Conservation (phyloP, 202 grass and related monocot species). For the Eragrostis tef region DNA sequence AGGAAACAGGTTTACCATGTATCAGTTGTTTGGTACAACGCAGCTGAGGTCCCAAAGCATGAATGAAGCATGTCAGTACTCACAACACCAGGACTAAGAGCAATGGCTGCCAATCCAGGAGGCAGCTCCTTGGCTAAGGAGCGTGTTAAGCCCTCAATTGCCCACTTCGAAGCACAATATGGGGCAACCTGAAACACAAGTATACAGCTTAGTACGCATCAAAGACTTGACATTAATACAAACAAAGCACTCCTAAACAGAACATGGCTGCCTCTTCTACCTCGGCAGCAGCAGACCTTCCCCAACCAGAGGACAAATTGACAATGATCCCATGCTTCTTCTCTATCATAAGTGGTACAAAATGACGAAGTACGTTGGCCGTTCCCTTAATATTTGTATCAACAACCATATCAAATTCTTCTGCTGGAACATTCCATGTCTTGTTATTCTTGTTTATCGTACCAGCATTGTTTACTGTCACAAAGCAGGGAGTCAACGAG, state of each 20-base stretch:
- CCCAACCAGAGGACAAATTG: conserved; percentile 96
- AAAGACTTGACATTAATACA: conserved; percentile 17
- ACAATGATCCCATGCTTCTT: conserved; percentile 91
- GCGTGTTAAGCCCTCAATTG: conserved; percentile 87
- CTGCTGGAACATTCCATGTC: conserved; percentile 80
- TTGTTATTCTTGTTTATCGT: conserved; percentile 99
- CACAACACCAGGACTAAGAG: conserved; percentile 89
- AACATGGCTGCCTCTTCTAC: conserved; percentile 29
- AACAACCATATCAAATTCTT: conserved; percentile 88
- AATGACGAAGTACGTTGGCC: conserved; percentile 85
- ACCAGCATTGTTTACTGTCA: conserved; percentile 89
- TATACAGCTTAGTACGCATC: conserved; percentile 21
- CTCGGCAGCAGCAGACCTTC: conserved; percentile 91
- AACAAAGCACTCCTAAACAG: conserved; percentile 5
- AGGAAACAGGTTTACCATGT: conserved; percentile 64
- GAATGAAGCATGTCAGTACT: conserved; percentile 94
- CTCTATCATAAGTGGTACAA: conserved; percentile 87
- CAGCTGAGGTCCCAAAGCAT: conserved; percentile 79
- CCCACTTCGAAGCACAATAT: conserved; percentile 96
- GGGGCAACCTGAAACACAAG: conserved; percentile 73
- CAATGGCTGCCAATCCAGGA: conserved; percentile 80
- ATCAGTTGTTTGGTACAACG: conserved; percentile 82
- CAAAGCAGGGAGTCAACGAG: conserved; percentile 24
- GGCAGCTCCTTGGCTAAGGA: conserved; percentile 91
- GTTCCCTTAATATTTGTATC: conserved; percentile 96